Evolutionary conservation across 164 flowering plant species (phyloP).

Genomic region (Tinospora cordifolia): DNA sequence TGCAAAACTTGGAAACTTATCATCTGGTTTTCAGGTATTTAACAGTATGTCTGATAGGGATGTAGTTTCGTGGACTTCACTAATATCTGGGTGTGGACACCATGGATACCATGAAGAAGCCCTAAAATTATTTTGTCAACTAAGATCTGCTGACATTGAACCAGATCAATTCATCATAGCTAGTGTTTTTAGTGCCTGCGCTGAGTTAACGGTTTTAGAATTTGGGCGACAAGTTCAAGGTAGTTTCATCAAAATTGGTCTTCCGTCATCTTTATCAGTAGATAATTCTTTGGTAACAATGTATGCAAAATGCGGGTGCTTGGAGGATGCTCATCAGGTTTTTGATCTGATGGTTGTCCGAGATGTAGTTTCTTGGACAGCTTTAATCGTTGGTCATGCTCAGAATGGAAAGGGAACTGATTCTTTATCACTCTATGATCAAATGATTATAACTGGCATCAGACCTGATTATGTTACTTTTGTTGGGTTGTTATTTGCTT

Average conservation of each 20-base stretch:
- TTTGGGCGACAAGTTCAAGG: conserved; percentile 74
- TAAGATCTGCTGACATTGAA: conserved; percentile 41
- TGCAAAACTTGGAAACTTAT: conserved; percentile 50
- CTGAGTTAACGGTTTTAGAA: conserved; percentile 54
- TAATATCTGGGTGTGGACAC: conserved; percentile 59
- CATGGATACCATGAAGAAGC: conserved; percentile 52
- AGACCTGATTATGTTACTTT: conserved; percentile 72
- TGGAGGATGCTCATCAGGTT: conserved; percentile 53
- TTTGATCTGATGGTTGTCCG: conserved; percentile 44
- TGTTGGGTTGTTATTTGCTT: conserved; percentile 72
- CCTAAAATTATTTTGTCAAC: conserved; percentile 42
- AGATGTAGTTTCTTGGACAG: conserved; percentile 79
- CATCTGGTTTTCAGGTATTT: conserved; percentile 44
- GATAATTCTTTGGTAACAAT: conserved; percentile 67
- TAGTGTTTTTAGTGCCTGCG: conserved; percentile 60
- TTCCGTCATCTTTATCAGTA: conserved; percentile 45
- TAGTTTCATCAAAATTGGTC: conserved; percentile 37
- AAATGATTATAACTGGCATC: conserved; percentile 48
- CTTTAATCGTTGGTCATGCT: conserved; percentile 69
- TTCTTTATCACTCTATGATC: conserved; percentile 46
- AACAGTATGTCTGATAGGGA: conserved; percentile 47
- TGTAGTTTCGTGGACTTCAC: conserved; percentile 86
- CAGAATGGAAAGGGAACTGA: conserved; percentile 60
- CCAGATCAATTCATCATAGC: conserved; percentile 56
- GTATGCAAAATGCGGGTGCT: conserved; percentile 75